Percentiles rank a stretch among this genome's conserved stretches.
Conservation (phyloP, 2,329 filamentous ascomycete species). For the Sporothrix curviconia region DNA sequence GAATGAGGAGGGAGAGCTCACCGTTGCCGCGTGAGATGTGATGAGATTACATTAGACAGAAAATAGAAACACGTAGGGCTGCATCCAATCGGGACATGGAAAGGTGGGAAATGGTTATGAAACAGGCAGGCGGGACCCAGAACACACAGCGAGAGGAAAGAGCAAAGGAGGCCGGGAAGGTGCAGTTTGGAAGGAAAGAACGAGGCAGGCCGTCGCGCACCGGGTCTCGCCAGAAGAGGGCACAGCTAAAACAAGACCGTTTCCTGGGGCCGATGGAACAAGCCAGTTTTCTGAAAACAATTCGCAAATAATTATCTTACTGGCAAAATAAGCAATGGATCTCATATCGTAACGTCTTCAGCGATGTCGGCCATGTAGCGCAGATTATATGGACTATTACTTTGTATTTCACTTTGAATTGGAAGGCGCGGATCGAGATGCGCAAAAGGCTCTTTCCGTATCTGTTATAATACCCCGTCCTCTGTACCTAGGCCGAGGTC, state of each 20-base stretch:
- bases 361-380: too few species aligned
- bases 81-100: slow-evolving; percentile 1
- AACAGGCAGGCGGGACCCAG: not conserved
- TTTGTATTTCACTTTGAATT: too few species aligned
- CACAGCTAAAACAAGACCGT: not conserved
- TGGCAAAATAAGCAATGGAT: too few species aligned
- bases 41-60: not conserved
- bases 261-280: not conserved
- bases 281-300: not conserved
- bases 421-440: too few species aligned
- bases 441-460: too few species aligned
- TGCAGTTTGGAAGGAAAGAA: not conserved
- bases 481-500: too few species aligned
- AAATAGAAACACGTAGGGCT: not conserved
- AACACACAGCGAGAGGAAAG: not conserved
- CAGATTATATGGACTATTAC: too few species aligned
- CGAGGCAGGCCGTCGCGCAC: not conserved
- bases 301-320: too few species aligned
- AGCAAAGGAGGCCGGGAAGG: not conserved
- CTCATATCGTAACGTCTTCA: too few species aligned
- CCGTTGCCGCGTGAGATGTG: slow-evolving; percentile 1
- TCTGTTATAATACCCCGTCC: too few species aligned
- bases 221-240: not conserved
- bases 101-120: not conserved
- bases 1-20: not conserved